Base-by-base conservation (phyloP, 2,329 filamentous ascomycete genomes). In the Metarhizium robertsii region DNA sequence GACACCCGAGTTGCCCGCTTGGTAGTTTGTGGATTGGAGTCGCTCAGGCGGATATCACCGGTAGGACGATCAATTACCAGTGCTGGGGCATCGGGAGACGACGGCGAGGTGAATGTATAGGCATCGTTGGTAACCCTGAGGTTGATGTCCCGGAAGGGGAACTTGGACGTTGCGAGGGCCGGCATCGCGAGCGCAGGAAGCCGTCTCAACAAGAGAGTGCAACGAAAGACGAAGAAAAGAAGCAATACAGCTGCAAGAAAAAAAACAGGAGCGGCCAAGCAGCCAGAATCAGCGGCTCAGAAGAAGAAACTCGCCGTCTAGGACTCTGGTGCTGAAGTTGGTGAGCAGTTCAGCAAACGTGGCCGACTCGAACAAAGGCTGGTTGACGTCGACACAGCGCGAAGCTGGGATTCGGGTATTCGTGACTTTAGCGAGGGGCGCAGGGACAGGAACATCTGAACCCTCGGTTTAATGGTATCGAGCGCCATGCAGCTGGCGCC, bases 71-170 rank as follows among this genome's bases (percentile, higher is more conserved):
- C 94, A 61, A 99, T 82, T 14, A 96, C 84, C 53, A 99, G 79
- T 10, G 90, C 90, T 14, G 90, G 90, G 32, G 92, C 87, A 72
- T 92, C 85, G 59, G 92, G 91, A 3, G 91, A 92, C 0, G 94
- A 97, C 32, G 94, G 94, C 32, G 94, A 99, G 43, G 90, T 92
- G 73, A 99, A 99, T 65, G 91, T 90, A 78, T 99, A 99, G 69
- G 94, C 87, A 65, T 92, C 90, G 65, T 89, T 80, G 53, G 92
- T 91, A 61, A 91, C 88, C 73, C 95, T 91, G 71, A 99, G 85
- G 72, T 97, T 99, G 77, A 97, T 95, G 77, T 99, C 94, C 69
- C 92, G 84, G 74, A 92, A 99, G 25, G 92, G 94, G 62, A 83
- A 72, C 61, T 70, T 67, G 52, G 68, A 61, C 54, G 64, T 63